Conservation (phyloP, 202 grass and related monocot genomes). For the Zizania palustris region DNA sequence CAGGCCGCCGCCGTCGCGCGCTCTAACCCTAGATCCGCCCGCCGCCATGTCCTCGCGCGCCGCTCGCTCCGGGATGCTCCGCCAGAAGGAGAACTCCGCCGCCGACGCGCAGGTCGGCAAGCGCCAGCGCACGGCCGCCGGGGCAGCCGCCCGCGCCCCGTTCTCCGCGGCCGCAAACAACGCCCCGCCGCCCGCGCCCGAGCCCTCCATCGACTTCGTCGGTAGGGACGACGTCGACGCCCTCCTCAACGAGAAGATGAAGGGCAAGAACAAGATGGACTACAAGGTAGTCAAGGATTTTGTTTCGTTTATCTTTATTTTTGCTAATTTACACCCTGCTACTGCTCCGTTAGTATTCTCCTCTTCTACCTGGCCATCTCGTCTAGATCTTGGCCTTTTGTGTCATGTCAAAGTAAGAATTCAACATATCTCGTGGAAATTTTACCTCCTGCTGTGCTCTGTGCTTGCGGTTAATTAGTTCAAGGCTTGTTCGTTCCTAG, state of each 20-base stretch:
- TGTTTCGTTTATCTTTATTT: background rate
- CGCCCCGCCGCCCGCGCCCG: slow-evolving; percentile 23
- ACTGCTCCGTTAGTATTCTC: background rate
- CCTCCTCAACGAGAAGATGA: slow-evolving; percentile 90
- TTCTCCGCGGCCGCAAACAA: slow-evolving; percentile 43
- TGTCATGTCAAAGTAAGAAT: background rate
- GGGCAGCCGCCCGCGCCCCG: slow-evolving; percentile 32
- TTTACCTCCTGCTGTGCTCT: background rate
- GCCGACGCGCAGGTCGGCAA: too few relatives aligned
- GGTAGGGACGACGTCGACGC: slow-evolving; percentile 76
- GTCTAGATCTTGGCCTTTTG: background rate
- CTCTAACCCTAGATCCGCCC: too few relatives aligned
- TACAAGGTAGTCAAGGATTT: slow-evolving; percentile 52
- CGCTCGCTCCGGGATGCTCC: too few relatives aligned
- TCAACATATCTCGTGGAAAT: background rate
- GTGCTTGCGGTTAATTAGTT: background rate
- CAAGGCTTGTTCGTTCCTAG: background rate
- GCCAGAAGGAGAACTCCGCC: too few relatives aligned
- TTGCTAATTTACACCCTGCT: background rate
- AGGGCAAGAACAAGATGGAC: slow-evolving; percentile 80
- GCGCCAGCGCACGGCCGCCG: too few relatives aligned
- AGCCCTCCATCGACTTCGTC: slow-evolving; percentile 50
- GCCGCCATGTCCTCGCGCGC: too few relatives aligned
- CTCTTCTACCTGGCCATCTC: background rate
- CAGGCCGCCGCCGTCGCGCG: background rate